Base-by-base conservation (phyloP, 305 asterid species). In the Ajuga reptans region DNA sequence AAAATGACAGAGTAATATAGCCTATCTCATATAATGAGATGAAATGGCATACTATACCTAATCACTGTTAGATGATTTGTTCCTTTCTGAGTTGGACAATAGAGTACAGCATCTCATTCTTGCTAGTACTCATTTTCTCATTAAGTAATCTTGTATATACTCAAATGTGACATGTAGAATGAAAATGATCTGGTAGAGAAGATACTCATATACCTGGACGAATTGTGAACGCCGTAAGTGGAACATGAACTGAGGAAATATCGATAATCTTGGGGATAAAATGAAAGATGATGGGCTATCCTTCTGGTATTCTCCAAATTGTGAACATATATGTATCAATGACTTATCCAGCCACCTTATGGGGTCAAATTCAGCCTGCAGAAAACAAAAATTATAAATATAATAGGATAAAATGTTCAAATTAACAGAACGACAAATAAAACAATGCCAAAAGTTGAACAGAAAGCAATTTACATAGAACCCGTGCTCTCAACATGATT, bases 331-430 rank as follows among this genome's bases (percentile, higher is more conserved):
- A 76, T 93, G 97, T 74, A 93, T 93, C 85, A 93, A 85, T 58
- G 99, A 87, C 78, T 93, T 93, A 78, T 93, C 99, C 82, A 93
- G 82, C 97, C 97, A 93, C 79, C 97, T 82, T 71, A 93, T 91
- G 61, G 99, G 99, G 79, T 93, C 99, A 82, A 93, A 93, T 77
- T 93, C 99, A 67, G 96, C 89, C 99, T 92, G 95, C 76, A 82
- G 42, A 72, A 51, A 81, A 74, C 45, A 69, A 37, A 46, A 66
- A 66, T 6, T 39, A 45, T 37, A 66, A 66, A 4, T 39, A 45
- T 37, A 16, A 63, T 36, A 41, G 27, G 52, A 64, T 29, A 65
- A 66, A 7, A 63, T 59, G 66, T 45, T 62, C 51, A 51, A 41
- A 51, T 59, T 56, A 54, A 72, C 58, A 71, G 53, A 58, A 78